Base-by-base conservation (phyloP, 2,329 filamentous ascomycete species). In the Ophiostoma piceae region DNA sequence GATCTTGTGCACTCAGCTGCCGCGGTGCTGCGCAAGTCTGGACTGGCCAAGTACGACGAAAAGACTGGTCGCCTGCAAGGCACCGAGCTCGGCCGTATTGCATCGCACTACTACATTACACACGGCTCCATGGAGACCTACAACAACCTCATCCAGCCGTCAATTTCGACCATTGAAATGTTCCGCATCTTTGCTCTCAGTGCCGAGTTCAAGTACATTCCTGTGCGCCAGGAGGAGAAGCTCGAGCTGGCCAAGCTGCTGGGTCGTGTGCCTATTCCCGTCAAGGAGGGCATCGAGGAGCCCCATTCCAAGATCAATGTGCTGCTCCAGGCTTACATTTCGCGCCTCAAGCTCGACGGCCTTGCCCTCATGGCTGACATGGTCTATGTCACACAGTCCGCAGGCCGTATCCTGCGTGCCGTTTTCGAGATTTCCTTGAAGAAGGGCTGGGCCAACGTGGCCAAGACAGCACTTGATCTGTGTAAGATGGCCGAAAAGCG, bases 401-500 rank as follows among this genome's bases (percentile, higher is more conserved):
- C 95, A 67, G 95, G 95, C 41, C 92, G 95, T 85, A 97, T 99
- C 75, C 83, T 99, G 65, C 89, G 95, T 70, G 95, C 95, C 0
- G 90, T 99, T 67, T 99, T 98, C 74, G 96, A 99, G 80, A 98
- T 99, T 69, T 90, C 92, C n/a, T 81, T 99, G 74, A 96, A 94
- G 81, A 97, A 97, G 80, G 94, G 94, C 43, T 99, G 94, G 94
- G 88, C 95, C 0, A 90, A 89, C 19, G 95, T 98, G 3, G 92
- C 95, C 9, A 97, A 95, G 81, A 92, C 91, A 72, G 94, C 95
- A 0, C 83, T 99, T 60, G 92, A 97, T 75, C 85, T 99, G 68
- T 99, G 96, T 82, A 99, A 99, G 82, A 98, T 97, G 92, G 95
- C 94, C 0, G 95, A 99, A 82, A 97, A 97, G 84, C 87, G 96